These are phyloP conservation scores for Vinca minor DNA, from an alignment of 257 asterid species.

Conservation along the genomic window DNA sequence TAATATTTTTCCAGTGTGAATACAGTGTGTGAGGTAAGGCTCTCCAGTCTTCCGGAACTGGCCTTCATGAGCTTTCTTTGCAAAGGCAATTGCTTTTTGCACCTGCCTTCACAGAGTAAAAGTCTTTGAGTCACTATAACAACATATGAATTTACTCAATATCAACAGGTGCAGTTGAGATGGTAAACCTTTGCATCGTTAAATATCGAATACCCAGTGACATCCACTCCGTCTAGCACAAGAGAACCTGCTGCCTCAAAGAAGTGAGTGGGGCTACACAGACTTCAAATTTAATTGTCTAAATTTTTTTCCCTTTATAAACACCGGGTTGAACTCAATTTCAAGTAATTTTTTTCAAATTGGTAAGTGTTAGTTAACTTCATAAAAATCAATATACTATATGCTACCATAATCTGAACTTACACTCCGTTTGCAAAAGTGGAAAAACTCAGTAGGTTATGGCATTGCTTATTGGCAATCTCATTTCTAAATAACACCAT, in stretches of 20 bases:
- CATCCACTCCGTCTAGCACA: slow-evolving; percentile 83
- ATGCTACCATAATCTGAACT: no score
- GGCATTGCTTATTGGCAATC: not conserved
- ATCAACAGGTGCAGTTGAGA: slow-evolving; percentile 32
- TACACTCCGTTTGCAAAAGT: not conserved
- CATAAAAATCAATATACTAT: no score
- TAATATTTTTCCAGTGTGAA: slow-evolving; percentile 79
- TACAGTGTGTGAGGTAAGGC: slow-evolving; percentile 88
- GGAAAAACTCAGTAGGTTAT: not conserved
- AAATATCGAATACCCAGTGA: slow-evolving; percentile 79
- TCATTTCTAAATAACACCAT: not conserved
- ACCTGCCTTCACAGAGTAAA: slow-evolving; percentile 87
- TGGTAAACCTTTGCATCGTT: slow-evolving; percentile 71
- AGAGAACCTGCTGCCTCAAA: slow-evolving; percentile 58
- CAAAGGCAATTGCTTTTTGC: slow-evolving; percentile 90
- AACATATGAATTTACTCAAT: slow-evolving; percentile 16
- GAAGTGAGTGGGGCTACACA: not conserved
- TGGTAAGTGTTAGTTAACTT: not conserved
- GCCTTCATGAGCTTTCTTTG: slow-evolving; percentile 87
- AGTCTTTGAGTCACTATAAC: slow-evolving; percentile 31
- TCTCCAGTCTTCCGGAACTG: slow-evolving; percentile 94
- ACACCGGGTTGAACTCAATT: not conserved
- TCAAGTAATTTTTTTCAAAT: not conserved
- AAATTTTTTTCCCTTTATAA: not conserved
- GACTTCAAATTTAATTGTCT: not conserved